These are phyloP conservation scores for Eimeria sp. DNA, from an alignment of 169 alveolate species.

Conservation along the genomic window DNA sequence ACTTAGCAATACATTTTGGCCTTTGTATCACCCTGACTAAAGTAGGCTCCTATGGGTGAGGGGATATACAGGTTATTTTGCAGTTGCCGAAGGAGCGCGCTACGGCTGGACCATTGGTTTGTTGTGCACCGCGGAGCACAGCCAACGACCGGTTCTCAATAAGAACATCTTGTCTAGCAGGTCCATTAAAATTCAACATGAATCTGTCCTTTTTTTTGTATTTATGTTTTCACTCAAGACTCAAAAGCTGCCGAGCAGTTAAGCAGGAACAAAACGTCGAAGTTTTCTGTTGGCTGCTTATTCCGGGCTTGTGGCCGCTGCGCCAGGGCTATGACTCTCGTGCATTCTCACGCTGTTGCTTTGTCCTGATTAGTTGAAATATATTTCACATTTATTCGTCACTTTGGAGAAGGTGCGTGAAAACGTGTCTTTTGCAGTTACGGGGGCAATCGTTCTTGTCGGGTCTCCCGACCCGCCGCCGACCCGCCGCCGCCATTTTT, in stretches of 20 bases:
- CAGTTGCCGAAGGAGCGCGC: background rate
- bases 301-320: background rate
- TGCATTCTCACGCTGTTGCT: background rate
- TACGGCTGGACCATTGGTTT: conserved; percentile 20
- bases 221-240: background rate
- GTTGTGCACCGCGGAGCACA: background rate
- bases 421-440: background rate
- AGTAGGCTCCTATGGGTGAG: background rate
- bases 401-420: background rate
- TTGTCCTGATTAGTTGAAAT: background rate
- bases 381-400: background rate
- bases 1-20: background rate
- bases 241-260: background rate
- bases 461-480: background rate
- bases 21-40: background rate
- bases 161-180: background rate
- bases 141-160: background rate
- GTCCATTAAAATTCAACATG: background rate
- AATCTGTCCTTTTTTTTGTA: background rate
- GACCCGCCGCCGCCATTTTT: background rate
- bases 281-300: background rate
- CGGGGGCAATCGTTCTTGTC: background rate
- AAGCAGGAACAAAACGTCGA: background rate
- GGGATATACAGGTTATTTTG: background rate
- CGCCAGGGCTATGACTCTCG: background rate